phyloP scores from a whole-genome alignment of 306 rosid genomes.

The Cicer pinnatifidum region DNA sequence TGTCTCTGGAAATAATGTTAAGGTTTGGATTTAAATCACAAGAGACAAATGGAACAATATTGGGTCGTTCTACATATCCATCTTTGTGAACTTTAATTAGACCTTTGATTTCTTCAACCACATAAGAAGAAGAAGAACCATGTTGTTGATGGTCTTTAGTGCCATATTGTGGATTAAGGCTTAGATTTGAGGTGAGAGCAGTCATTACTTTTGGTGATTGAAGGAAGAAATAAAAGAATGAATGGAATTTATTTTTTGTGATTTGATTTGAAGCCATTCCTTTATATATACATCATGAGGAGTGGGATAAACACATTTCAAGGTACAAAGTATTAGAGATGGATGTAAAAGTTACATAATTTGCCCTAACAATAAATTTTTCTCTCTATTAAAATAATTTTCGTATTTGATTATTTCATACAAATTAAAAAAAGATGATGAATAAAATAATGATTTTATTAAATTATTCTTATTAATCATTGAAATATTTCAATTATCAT shows the following conservation, averaged over 20 bases:
- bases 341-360: no score
- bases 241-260: conserved; percentile 19
- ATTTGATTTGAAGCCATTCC: background rate
- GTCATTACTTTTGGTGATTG: conserved; percentile 50
- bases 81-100: conserved; percentile 71
- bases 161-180: conserved; percentile 44
- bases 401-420: no score
- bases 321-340: no score
- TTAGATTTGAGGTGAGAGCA: conserved; percentile 55
- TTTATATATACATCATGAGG: no score
- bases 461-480: no score
- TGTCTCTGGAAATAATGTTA: conserved; percentile 60
- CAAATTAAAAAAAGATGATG: no score
- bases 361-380: no score
- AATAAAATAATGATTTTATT: no score
- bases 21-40: conserved; percentile 51
- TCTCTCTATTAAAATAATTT: no score
- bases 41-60: conserved; percentile 65
- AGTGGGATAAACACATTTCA: no score
- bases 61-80: conserved; percentile 71
- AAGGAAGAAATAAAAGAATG: conserved; percentile 36
- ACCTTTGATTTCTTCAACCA: conserved; percentile 74
- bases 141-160: conserved; percentile 45
- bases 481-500: no score
- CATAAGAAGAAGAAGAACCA: background rate